A percentile compares a stretch with the other conserved stretches of the same genome.
Conservation (phyloP, 2,329 filamentous ascomycete species). For the Trichoderma brevicompactum region DNA sequence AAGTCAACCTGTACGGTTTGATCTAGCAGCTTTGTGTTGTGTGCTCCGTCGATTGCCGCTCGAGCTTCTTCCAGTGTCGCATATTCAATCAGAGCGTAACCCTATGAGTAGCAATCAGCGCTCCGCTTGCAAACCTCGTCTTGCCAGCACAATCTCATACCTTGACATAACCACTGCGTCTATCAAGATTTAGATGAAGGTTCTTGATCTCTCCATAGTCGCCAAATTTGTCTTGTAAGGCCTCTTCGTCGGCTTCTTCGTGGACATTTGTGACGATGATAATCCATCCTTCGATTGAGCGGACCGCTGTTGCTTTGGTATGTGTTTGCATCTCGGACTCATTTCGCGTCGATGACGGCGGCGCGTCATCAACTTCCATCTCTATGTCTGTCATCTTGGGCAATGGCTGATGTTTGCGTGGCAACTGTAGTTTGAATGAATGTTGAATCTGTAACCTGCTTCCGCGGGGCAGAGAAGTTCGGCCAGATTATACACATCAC, state of each 20-base stretch:
- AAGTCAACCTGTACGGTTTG: conserved; percentile 83
- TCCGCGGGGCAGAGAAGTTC: conserved; percentile 21
- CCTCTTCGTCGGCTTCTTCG: conserved; percentile 84
- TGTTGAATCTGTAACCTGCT: conserved; percentile 1
- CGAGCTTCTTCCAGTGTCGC: conserved; percentile 77
- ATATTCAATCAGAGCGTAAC: conserved; percentile 85
- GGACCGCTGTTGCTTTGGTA: conserved; percentile 76
- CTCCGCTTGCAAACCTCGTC: neutral
- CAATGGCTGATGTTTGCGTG: conserved; percentile 1
- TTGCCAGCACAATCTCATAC: conserved; percentile 46
- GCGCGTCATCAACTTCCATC: conserved; percentile 61
- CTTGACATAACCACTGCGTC: conserved; percentile 86
- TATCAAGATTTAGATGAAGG: conserved; percentile 79
- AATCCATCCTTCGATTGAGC: conserved; percentile 90
- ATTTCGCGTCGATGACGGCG: conserved; percentile 51
- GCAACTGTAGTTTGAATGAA: conserved; percentile 1
- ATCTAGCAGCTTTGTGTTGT: conserved; percentile 77
- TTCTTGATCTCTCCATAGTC: conserved; percentile 90
- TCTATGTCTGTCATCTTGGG: conserved; percentile 57
- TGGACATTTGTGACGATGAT: conserved; percentile 85
- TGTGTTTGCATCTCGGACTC: conserved; percentile 72
- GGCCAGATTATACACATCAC: conserved; percentile 3
- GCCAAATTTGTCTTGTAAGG: conserved; percentile 78
- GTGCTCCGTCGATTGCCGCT: conserved; percentile 80
- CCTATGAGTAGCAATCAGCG: conserved; percentile 51